phyloP scores from a whole-genome alignment of 2,329 filamentous ascomycete genomes.

The Epichloe glyceriae region DNA sequence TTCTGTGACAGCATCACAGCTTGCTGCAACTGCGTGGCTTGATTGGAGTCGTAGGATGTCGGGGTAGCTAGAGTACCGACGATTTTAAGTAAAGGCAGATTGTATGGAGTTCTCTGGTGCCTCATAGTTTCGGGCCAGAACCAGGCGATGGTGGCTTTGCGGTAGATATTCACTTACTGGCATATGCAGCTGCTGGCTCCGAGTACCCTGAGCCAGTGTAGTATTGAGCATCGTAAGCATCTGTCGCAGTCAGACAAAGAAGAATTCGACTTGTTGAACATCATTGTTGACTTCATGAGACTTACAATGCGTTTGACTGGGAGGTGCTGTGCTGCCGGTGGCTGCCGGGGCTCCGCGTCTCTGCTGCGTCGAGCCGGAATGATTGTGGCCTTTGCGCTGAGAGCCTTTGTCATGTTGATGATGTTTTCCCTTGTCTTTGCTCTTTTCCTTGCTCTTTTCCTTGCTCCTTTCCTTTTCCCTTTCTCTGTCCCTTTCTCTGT shows the following conservation, averaged over 20 bases:
- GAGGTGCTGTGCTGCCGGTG: not conserved
- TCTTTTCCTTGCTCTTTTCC: not conserved
- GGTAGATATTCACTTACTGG: not conserved
- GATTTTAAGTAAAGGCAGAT: not conserved
- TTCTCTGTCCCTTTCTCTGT: not conserved
- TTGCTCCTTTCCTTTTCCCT: not conserved
- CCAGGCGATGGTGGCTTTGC: not conserved
- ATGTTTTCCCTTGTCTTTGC: not conserved
- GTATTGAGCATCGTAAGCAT: not conserved
- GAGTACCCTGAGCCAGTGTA: not conserved
- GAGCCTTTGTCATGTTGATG: not conserved
- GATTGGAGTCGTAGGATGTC: not conserved
- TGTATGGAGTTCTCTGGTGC: not conserved
- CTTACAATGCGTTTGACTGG: not conserved
- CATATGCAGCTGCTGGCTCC: not conserved
- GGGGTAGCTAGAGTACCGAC: not conserved
- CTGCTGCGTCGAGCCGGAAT: not conserved
- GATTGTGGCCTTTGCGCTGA: conserved; percentile 1
- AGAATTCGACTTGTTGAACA: too few relatives aligned
- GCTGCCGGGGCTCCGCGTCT: not conserved
- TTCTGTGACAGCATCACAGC: not conserved
- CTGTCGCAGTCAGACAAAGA: not conserved
- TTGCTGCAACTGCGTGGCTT: not conserved
- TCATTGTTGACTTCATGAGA: not conserved
- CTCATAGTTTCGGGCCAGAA: not conserved